These are phyloP conservation scores for Aspergillus luchuensis DNA, from an alignment of 2,329 filamentous ascomycete genomes.

Conservation along the genomic window DNA sequence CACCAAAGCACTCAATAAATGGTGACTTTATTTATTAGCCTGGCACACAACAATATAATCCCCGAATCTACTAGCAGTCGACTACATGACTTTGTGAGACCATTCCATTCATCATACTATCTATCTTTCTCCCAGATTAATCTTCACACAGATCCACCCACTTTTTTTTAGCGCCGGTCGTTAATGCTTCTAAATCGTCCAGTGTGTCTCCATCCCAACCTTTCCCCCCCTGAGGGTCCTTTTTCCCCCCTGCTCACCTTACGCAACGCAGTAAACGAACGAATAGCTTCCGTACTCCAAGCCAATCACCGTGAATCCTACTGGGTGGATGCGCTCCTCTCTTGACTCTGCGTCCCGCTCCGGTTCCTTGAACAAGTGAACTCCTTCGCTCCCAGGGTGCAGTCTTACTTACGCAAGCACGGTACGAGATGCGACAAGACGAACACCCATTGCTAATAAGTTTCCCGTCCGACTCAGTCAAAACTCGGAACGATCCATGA, in stretches of 20 bases:
- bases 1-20: neutral
- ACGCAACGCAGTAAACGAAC: constrained; percentile 8
- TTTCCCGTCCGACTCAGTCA: neutral
- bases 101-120: neutral
- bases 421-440: neutral
- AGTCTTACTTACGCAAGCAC: constrained; percentile 8
- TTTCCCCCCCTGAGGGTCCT: constrained; percentile 8
- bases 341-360: constrained; percentile 12
- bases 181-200: constrained; percentile 11
- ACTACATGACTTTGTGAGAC: neutral
- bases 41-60: neutral
- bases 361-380: neutral
- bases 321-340: constrained; percentile 1
- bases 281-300: neutral
- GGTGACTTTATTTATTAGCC: neutral
- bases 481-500: constrained; percentile 4
- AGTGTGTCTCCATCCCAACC: neutral
- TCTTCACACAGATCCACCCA: constrained; percentile 15
- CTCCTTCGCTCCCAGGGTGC: constrained; percentile 3
- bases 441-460: neutral
- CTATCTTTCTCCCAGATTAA: constrained; percentile 10
- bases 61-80: neutral
- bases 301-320: constrained; percentile 3
- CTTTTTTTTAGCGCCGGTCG: constrained; percentile 12
- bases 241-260: neutral